Percentiles rank a stretch among this genome's conserved stretches.
Evolutionary conservation across 176 grass and related monocot species (phyloP).

Genomic region (Calamus simplicifolius): DNA sequence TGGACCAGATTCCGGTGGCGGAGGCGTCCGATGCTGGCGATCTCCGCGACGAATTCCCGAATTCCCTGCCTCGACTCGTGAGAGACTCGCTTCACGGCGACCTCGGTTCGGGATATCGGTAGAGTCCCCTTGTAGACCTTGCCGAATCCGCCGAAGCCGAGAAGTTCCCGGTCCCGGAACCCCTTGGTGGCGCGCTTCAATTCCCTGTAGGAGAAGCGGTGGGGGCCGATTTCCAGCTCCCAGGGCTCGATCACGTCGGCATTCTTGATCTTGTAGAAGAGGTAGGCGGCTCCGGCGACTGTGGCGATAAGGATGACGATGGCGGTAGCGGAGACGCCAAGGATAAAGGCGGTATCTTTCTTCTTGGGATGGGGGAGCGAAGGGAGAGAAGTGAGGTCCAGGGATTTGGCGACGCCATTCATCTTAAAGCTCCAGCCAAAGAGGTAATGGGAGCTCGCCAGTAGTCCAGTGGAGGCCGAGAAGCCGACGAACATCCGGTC

Average conservation of each 20-base stretch:
- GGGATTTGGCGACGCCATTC: conserved; percentile 28
- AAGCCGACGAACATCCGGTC: conserved; percentile 81
- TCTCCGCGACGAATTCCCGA: conserved; percentile 72
- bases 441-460: conserved; percentile 90
- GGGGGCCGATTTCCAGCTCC: conserved; percentile 73
- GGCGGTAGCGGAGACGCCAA: conserved; percentile 35
- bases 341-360: conserved; percentile 25
- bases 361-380: conserved; percentile 26
- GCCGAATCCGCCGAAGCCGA: conserved; percentile 74
- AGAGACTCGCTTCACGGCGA: conserved; percentile 73
- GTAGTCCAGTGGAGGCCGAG: conserved; percentile 75
- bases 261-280: conserved; percentile 44
- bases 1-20: conserved; percentile 79
- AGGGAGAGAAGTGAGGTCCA: conserved; percentile 50
- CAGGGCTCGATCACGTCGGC: conserved; percentile 68
- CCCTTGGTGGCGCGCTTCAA: conserved; percentile 59
- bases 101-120: conserved; percentile 16
- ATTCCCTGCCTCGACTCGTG: conserved; percentile 74
- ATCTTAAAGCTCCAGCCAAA: conserved; percentile 73
- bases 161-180: conserved; percentile 62
- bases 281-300: conserved; percentile 17
- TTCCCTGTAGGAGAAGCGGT: conserved; percentile 59
- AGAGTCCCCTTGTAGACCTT: conserved; percentile 89
- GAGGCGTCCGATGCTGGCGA: conserved; percentile 66
- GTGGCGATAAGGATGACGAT: conserved; percentile 34